Evolutionary conservation across 2,329 filamentous ascomycete species (phyloP), one percentile per base, ranked within the genome.

Genomic region (Aspergillus alliaceus): DNA sequence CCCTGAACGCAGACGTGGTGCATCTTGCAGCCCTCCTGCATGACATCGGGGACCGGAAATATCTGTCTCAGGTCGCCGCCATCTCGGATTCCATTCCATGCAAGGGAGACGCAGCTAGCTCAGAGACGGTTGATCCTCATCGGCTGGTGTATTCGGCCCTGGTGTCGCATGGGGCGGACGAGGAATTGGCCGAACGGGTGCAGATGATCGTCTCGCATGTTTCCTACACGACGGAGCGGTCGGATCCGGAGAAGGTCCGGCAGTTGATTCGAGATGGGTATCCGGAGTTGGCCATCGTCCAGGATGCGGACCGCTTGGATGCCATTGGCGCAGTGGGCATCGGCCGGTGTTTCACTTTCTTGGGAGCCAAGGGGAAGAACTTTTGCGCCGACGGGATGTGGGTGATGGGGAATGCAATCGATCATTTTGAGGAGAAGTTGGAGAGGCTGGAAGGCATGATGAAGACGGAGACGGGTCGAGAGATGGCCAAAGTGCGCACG

Each of bases 281-380:
- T 70, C 90, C 90, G 1, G 91, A 95, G 72, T 78, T 95, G 32
- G 92, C 86, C 0, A 84, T 96, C 48, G 91, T 97, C 31, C 93
- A 97, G 76, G 93, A 97, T 73, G 93, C 93, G 4, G 93, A 97
- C 77, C 82, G 93, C 6, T 79, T 98, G n/a, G 93, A 98, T 75
- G 90, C 92, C 4, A 87, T 97, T 50, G 93, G 93, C 1, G 91
- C 90, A 0, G 84, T 97, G 29, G 93, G 93, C 0, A 87, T 96
- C 56, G 93, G 85, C 2, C 80, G 93, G 42, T 85, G 84, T 39
- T 93, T 95, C 71, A 86, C 88, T 0, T 97, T 86, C 71, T 86
- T 89, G 0, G 92, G 88, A 0, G 88, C 86, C 8, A 65, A 70
- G 57, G 66, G 69, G 14, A 64, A 64, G 46, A 66, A 70, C 27